Conservation (phyloP, 768 basidiomycete species). For the Kwoniella pini region DNA sequence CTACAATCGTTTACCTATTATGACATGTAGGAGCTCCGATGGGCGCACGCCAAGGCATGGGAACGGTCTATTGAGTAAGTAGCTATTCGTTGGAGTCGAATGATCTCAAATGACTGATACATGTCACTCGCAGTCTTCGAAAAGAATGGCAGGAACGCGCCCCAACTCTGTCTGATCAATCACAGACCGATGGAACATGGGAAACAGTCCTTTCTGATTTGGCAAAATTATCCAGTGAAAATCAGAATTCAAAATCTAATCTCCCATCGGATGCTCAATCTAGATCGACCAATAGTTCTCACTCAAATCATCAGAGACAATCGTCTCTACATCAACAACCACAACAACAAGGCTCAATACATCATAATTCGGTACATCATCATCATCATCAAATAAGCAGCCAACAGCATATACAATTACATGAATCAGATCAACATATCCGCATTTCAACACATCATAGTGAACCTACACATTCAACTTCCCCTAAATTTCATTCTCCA, state of each 20-base stretch:
- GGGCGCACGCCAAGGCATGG: conserved; percentile 69
- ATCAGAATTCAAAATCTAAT: background rate
- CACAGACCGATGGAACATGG: conserved; percentile 15
- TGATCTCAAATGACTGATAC: background rate
- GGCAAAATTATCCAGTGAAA: conserved; percentile 9
- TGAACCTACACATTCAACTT: background rate
- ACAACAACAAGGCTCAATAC: background rate
- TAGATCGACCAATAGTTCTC: conserved; percentile 6
- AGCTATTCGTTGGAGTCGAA: background rate
- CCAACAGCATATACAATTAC: background rate
- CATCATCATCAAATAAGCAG: background rate
- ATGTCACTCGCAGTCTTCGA: conserved; percentile 26
- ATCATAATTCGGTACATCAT: background rate
- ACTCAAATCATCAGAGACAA: conserved; percentile 17
- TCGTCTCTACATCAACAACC: conserved; percentile 6
- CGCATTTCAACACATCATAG: background rate
- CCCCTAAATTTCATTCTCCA: conserved; percentile 5
- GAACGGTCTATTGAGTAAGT: conserved; percentile 58
- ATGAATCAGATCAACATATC: background rate
- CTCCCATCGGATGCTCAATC: conserved; percentile 10
- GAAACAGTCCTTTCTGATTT: conserved; percentile 17
- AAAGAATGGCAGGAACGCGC: conserved; percentile 28
- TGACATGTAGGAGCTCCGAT: conserved; percentile 65
- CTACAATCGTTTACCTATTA: too few species aligned
- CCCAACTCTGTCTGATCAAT: background rate